These are phyloP conservation scores for Corylus avellana DNA, from an alignment of 306 rosid genomes.

Conservation along the genomic window DNA sequence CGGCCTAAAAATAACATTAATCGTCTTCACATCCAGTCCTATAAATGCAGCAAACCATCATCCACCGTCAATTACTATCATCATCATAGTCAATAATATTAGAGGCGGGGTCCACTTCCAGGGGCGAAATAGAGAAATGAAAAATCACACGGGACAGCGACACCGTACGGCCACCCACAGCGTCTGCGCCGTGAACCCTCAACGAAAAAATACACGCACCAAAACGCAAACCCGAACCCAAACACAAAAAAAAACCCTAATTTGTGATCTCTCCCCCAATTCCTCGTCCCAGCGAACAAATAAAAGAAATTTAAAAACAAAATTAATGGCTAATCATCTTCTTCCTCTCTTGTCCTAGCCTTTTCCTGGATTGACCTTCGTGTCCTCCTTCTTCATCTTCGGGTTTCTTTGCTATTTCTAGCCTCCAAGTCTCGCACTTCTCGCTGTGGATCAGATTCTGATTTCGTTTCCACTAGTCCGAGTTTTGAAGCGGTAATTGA, in stretches of 20 bases:
- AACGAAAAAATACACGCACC: background rate
- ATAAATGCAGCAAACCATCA: no score
- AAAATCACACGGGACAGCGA: conserved; percentile 53
- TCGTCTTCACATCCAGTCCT: no score
- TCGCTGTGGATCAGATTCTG: conserved; percentile 46
- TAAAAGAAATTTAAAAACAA: background rate
- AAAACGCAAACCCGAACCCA: conserved; percentile 21
- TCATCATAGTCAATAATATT: background rate
- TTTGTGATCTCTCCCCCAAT: conserved; percentile 36
- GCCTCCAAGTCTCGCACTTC: conserved; percentile 13
- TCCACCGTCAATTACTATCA: background rate
- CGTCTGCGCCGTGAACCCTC: conserved; percentile 50
- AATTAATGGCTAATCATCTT: conserved; percentile 16
- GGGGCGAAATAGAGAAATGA: conserved; percentile 33
- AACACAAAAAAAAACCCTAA: conserved; percentile 62
- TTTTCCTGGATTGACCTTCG: conserved; percentile 25
- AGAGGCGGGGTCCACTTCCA: background rate
- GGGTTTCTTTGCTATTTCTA: background rate
- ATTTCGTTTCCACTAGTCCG: conserved; percentile 32
- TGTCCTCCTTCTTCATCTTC: background rate
- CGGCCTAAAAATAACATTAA: no score
- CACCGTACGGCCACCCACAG: conserved; percentile 64
- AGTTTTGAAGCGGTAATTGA: conserved; percentile 35
- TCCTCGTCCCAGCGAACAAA: background rate
- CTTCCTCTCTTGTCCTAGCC: conserved; percentile 17